Evolutionary conservation across 1,139 yeast species (phyloP), one percentile per base, ranked within the genome.

Genomic region (Insectozyma bohioensis): DNA sequence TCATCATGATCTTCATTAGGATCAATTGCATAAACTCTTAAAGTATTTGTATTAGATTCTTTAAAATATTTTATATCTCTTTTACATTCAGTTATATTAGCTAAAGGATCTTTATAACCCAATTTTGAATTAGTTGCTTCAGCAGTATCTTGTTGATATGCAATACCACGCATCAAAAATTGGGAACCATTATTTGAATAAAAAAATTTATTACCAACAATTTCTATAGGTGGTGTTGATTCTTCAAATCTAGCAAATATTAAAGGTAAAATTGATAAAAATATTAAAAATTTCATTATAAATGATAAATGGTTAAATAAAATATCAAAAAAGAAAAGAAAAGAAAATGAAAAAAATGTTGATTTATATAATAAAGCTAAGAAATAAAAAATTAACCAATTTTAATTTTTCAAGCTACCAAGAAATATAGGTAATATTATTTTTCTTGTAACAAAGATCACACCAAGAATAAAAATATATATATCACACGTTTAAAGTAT

Each of bases 41-140:
- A 70, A 17, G 84, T 78, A 61, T 90, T 88, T 50, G 88, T 75
- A 21, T 90, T 86, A 35, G 86, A 66, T 48, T 80, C 75, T 58
- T 83, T 88, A 51, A 88, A 76, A 39, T 79, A 78, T 46, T 72
- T 80, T 21, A 87, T 85, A 57, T 88, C 97, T 61, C 97, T 76
- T 42, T 78, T 63, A 64, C 96, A 88, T 27, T 69, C 63, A 12
- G 72, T 80, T 11, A 69, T 73, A 49, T 87, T 84, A 12, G 92
- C 80, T 35, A 90, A 69, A 7, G 90, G 92, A 60, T 90, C 97
- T 12, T 63, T 54, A 29, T 86, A 83, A 17, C 42, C 42, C 10
- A 36, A 41, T 22, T 37, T 71, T 12, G 30, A 23, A 9, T 26
- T 20, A 23, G 81, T 66, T 30, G 69, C 56, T 50, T 78, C 76